phyloP scores from a whole-genome alignment of 495 filamentous ascomycete species.

The Tuber umbilicatum region DNA sequence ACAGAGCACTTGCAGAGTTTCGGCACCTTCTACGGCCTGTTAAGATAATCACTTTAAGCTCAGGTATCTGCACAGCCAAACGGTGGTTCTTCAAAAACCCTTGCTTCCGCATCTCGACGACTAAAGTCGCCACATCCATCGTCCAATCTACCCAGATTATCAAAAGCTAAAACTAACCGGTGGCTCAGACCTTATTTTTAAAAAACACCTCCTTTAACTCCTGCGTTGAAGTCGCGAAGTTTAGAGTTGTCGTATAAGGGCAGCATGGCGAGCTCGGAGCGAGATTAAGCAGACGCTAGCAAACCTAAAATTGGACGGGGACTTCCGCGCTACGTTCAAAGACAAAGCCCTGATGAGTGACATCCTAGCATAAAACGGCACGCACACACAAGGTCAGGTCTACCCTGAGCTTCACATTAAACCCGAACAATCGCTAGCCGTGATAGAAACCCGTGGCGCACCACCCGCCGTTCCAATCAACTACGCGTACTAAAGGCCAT shows the following conservation, averaged over 20 bases:
- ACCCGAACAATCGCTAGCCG: slow-evolving; percentile 70
- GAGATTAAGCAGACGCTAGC: slow-evolving; percentile 89
- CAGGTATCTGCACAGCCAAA: slow-evolving; percentile 88
- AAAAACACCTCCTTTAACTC: slow-evolving; percentile 98
- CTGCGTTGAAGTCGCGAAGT: slow-evolving; percentile 89
- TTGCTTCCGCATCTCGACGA: slow-evolving; percentile 88
- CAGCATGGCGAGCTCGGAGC: slow-evolving; percentile 87
- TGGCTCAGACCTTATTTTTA: slow-evolving; percentile 93
- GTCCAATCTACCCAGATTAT: slow-evolving; percentile 93
- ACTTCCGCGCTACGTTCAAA: slow-evolving; percentile 94
- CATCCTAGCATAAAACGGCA: slow-evolving; percentile 63
- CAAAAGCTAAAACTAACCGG: slow-evolving; percentile 95
- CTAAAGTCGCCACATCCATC: slow-evolving; percentile 82
- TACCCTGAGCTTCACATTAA: slow-evolving; percentile 65
- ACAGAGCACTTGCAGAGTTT: slow-evolving; percentile 98
- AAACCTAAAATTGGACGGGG: slow-evolving; percentile 84
- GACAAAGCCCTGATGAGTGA: slow-evolving; percentile 87
- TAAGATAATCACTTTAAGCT: slow-evolving; percentile 92
- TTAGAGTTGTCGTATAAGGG: slow-evolving; percentile 93
- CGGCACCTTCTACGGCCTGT: slow-evolving; percentile 86
- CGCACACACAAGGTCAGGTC: slow-evolving; percentile 92
- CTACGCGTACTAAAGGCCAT: slow-evolving; percentile 79
- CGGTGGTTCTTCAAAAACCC: slow-evolving; percentile 79
- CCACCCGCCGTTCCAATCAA: slow-evolving; percentile 82
- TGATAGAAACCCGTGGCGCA: slow-evolving; percentile 75